Conservation (phyloP, 257 asterid genomes). For the Anisodus acutangulus region DNA sequence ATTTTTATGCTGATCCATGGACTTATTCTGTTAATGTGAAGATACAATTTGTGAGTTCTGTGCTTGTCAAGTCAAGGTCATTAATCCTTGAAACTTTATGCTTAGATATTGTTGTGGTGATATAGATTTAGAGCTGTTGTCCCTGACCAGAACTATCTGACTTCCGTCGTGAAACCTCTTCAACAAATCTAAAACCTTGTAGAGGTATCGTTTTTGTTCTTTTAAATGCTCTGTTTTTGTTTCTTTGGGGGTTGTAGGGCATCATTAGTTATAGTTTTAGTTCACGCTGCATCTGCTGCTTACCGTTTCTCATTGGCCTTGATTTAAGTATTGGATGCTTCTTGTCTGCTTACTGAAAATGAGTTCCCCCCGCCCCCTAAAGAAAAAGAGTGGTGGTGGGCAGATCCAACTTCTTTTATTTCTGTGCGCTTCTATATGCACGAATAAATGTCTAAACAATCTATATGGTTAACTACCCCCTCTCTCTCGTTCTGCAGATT, state of each 20-base stretch:
- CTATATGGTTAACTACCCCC: background rate
- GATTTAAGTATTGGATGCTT: background rate
- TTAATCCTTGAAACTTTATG: conserved; percentile 17
- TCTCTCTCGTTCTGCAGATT: conserved; percentile 59
- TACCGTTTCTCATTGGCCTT: background rate
- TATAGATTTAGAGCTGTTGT: background rate
- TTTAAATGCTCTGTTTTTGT: background rate
- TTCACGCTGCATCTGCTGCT: background rate
- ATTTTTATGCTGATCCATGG: background rate
- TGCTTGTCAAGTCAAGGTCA: background rate
- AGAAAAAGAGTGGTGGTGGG: background rate
- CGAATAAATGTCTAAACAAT: background rate
- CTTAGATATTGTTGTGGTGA: background rate
- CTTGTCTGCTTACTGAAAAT: background rate
- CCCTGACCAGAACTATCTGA: background rate
- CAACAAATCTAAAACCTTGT: conserved; percentile 22
- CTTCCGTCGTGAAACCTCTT: background rate
- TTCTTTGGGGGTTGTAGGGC: background rate
- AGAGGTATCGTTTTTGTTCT: background rate
- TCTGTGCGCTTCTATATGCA: conserved; percentile 7
- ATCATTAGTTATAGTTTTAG: background rate
- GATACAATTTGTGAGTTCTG: background rate
- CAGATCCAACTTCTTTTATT: background rate
- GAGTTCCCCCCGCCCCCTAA: too few species aligned
- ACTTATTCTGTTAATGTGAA: background rate